phyloP scores from a whole-genome alignment of 352 stramenopile species.

The Phytopythium boreale region DNA sequence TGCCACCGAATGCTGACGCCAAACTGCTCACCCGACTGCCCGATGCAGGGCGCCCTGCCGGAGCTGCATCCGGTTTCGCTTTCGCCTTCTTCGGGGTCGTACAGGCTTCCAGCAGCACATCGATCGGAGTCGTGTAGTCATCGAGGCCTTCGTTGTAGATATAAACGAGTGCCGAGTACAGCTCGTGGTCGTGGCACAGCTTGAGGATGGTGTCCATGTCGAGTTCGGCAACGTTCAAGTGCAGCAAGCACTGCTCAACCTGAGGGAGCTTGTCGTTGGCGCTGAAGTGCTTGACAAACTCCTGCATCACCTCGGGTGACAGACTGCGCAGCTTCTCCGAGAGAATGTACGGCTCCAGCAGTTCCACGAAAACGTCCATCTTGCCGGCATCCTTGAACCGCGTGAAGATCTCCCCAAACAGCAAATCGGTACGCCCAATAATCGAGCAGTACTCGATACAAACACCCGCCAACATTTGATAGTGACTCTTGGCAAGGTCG shows the following conservation, averaged over 20 bases:
- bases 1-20: slow-evolving; percentile 64
- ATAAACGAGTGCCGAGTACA: slow-evolving; percentile 94
- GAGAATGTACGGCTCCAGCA: slow-evolving; percentile 94
- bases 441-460: slow-evolving; percentile 95
- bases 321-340: slow-evolving; percentile 92
- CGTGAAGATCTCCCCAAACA: slow-evolving; percentile 88
- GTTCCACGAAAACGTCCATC: slow-evolving; percentile 89
- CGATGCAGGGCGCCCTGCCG: slow-evolving; percentile 17
- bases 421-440: slow-evolving; percentile 77
- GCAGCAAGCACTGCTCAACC: slow-evolving; percentile 93
- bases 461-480: slow-evolving; percentile 95
- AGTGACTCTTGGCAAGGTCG: slow-evolving; percentile 92
- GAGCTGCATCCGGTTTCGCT: slow-evolving; percentile 12
- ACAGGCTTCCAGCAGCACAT: slow-evolving; percentile 84
- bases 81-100: slow-evolving; percentile 46
- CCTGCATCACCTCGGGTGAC: slow-evolving; percentile 89
- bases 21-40: slow-evolving; percentile 56
- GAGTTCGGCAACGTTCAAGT: slow-evolving; percentile 92
- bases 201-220: slow-evolving; percentile 94
- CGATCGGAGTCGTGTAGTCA: slow-evolving; percentile 91
- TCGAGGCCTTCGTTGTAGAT: slow-evolving; percentile 93
- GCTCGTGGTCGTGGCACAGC: slow-evolving; percentile 88
- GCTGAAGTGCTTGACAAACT: slow-evolving; percentile 93
- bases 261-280: slow-evolving; percentile 81
- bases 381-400: slow-evolving; percentile 82